A percentile compares a stretch with the other conserved stretches of the same genome.
Evolutionary conservation across 768 basidiomycete genomes (phyloP).

Genomic region (Macrolepiota dolichaula): DNA sequence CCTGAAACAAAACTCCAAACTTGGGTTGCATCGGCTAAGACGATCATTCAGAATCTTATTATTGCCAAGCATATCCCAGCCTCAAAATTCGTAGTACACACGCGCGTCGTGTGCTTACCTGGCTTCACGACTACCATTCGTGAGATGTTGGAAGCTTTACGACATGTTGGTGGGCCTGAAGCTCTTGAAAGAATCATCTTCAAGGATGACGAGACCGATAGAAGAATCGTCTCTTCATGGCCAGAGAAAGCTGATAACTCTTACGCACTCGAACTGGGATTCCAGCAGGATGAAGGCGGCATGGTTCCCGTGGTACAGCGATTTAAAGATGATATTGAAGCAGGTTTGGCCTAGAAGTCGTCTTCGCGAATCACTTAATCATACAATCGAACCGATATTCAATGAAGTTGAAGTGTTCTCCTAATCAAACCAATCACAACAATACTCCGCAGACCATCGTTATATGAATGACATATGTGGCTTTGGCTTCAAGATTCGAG

Average conservation of each 20-base stretch:
- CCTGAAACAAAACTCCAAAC: slow-evolving; percentile 41
- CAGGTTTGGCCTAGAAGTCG: background rate
- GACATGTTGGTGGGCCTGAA: slow-evolving; percentile 46
- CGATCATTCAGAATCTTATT: slow-evolving; percentile 52
- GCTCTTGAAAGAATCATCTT: slow-evolving; percentile 44
- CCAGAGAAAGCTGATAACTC: slow-evolving; percentile 42
- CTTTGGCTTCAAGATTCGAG: background rate
- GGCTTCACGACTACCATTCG: slow-evolving; percentile 56
- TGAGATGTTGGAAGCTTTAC: slow-evolving; percentile 51
- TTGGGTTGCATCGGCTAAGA: slow-evolving; percentile 50
- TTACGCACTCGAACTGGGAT: slow-evolving; percentile 40
- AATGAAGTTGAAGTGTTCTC: background rate
- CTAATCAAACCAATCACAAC: background rate
- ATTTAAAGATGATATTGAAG: slow-evolving; percentile 21
- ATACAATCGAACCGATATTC: background rate
- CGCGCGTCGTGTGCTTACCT: slow-evolving; percentile 54
- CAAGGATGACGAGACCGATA: slow-evolving; percentile 38
- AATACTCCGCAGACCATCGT: background rate
- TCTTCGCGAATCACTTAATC: background rate
- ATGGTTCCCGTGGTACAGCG: slow-evolving; percentile 40
- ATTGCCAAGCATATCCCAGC: slow-evolving; percentile 44
- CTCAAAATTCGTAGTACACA: slow-evolving; percentile 36
- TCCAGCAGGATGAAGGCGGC: slow-evolving; percentile 41
- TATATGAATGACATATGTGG: background rate
- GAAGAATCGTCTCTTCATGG: slow-evolving; percentile 46